These are phyloP conservation scores for Vigna trinervia DNA, from an alignment of 306 rosid genomes.

Conservation along the genomic window DNA sequence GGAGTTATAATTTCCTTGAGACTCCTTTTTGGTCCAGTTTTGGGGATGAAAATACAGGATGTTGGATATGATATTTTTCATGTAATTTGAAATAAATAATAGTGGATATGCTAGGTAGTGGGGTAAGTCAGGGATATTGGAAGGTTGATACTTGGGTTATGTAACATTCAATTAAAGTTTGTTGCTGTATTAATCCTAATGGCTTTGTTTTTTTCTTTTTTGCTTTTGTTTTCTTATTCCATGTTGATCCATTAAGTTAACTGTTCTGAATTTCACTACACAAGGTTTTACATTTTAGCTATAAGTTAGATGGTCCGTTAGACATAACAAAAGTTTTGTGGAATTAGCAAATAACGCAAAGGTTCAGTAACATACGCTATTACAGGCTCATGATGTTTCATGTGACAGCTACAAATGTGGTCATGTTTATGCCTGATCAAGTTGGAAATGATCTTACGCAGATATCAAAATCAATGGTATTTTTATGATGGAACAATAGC, in stretches of 20 bases:
- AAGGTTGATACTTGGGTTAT: slow-evolving; percentile 12
- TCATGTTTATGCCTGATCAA: neutral
- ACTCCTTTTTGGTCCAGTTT: slow-evolving; percentile 16
- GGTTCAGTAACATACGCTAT: neutral
- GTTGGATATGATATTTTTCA: slow-evolving; percentile 13
- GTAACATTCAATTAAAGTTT: slow-evolving; percentile 7
- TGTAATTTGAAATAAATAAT: slow-evolving; percentile 3
- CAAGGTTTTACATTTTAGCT: neutral
- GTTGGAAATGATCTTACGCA: neutral
- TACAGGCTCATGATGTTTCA: neutral
- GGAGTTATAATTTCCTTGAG: slow-evolving; percentile 21
- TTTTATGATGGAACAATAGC: neutral
- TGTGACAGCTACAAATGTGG: neutral
- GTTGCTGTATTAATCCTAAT: slow-evolving; percentile 6
- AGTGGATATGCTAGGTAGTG: slow-evolving; percentile 6
- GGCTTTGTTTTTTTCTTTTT: neutral
- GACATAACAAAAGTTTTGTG: no score
- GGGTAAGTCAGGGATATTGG: slow-evolving; percentile 8
- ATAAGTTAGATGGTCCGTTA: neutral
- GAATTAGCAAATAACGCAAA: neutral
- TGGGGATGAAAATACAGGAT: slow-evolving; percentile 25
- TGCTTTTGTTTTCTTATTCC: neutral
- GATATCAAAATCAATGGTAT: neutral
- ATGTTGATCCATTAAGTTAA: neutral
- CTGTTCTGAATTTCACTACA: neutral